Evolutionary conservation across 2,329 filamentous ascomycete species (phyloP).

Genomic region (Dactylellina haptotyla): DNA sequence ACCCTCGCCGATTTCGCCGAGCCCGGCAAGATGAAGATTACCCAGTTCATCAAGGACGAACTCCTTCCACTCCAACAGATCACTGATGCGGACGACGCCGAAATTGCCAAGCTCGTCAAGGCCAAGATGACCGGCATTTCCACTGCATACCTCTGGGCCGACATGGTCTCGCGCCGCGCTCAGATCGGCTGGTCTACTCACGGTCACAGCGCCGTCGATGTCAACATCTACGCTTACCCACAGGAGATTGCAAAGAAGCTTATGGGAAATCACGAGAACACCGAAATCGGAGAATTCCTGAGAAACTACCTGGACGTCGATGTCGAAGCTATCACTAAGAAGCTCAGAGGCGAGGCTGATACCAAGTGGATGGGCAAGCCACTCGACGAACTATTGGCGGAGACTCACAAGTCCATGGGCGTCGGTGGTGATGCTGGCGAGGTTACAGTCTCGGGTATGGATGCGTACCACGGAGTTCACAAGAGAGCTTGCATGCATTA

Average conservation of each 20-base stretch:
- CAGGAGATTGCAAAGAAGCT: conserved; percentile 71
- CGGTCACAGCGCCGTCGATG: conserved; percentile 91
- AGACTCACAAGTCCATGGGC: conserved; percentile 42
- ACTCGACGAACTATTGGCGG: conserved; percentile 35
- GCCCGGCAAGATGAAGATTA: conserved; percentile 64
- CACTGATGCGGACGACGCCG: conserved; percentile 74
- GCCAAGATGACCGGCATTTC: conserved; percentile 67
- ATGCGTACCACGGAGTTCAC: conserved; percentile 51
- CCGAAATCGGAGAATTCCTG: conserved; percentile 85
- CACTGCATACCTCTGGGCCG: conserved; percentile 73
- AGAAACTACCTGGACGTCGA: conserved; percentile 81
- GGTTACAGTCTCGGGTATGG: conserved; percentile 33
- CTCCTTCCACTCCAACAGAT: conserved; percentile 78
- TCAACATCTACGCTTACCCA: conserved; percentile 92
- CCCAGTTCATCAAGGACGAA: conserved; percentile 73
- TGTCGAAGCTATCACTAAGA: conserved; percentile 78
- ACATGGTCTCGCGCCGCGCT: conserved; percentile 86
- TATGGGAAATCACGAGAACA: conserved; percentile 92
- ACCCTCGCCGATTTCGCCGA: conserved; percentile 65
- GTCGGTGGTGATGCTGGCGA: conserved; percentile 43
- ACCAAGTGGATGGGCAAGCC: conserved; percentile 42
- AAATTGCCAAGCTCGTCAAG: conserved; percentile 74
- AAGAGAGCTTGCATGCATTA: conserved; percentile 53
- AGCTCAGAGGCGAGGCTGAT: conserved; percentile 69
- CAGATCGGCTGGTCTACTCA: conserved; percentile 95